These are phyloP conservation scores for Candida morakotiae DNA, from an alignment of 805 yeast species.

Conservation along the genomic window DNA sequence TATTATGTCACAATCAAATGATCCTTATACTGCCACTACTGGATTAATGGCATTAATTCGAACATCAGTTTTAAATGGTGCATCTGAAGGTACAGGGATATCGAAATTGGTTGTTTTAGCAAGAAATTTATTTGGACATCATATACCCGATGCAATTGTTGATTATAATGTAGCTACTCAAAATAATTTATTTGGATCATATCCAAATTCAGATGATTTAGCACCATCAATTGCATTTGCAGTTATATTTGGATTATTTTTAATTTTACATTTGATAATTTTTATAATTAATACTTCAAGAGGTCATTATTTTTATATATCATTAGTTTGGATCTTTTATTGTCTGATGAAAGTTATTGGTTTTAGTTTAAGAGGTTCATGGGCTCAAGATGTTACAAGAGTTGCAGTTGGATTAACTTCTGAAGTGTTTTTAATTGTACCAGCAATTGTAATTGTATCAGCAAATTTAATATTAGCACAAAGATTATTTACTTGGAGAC, in stretches of 20 bases:
- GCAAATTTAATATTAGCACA: constrained; percentile 64
- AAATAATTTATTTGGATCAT: constrained; percentile 58
- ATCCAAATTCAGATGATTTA: constrained; percentile 48
- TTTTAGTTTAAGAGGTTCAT: constrained; percentile 50
- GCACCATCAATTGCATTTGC: constrained; percentile 59
- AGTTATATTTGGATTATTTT: constrained; percentile 46
- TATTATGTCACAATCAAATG: neutral
- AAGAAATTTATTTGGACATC: constrained; percentile 22
- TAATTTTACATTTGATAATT: constrained; percentile 42
- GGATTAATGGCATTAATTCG: constrained; percentile 5
- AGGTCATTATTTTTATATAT: constrained; percentile 57
- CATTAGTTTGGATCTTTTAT: constrained; percentile 50
- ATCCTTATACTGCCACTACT: constrained; percentile 5
- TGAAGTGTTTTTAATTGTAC: constrained; percentile 51
- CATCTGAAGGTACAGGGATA: constrained; percentile 23
- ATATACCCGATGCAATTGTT: constrained; percentile 37
- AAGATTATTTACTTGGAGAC: constrained; percentile 72
- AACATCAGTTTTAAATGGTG: constrained; percentile 2
- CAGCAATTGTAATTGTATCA: constrained; percentile 52
- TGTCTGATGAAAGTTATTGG: constrained; percentile 53
- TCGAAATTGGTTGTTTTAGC: constrained; percentile 20
- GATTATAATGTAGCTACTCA: constrained; percentile 37
- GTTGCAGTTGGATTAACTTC: constrained; percentile 52
- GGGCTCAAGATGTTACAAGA: constrained; percentile 49
- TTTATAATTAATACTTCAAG: constrained; percentile 46